Evolutionary conservation across 352 stramenopile species (phyloP), one percentile per base, ranked within the genome.

Genomic region (Pythium scleroteichum): DNA sequence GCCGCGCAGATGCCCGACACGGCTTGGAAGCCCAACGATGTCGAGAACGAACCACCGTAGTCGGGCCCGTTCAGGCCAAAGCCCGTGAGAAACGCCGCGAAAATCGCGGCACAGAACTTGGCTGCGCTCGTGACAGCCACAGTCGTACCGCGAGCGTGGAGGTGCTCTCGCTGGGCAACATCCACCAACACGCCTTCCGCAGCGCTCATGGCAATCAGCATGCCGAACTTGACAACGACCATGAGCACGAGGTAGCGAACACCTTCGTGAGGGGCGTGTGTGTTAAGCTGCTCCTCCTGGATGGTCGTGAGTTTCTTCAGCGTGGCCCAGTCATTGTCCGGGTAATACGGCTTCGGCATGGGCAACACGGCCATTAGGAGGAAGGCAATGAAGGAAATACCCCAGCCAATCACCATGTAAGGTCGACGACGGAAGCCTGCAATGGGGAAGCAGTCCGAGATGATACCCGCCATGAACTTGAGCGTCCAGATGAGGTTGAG

Each of bases 381-480:
- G 22, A 14, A 65, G 14, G 47, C n/a, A 4, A 46, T 16, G 39
- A 38, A 72, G 3, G 72, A n/a, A 4, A 39, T 8, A 17, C 57
- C 13, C 76, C 79, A 88, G 17, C 86, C 88, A 51, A 93, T 72
- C 27, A 85, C 66, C 60, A 95, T 89, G 67, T 93, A 95, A 17
- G 79, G 81, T 44, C 87, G 88, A 19, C 85, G 72, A 38, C 85
- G 86, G 49, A 83, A 82, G 26, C 85, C 87, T 58, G 75, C 82
- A 50, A 95, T 87, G 14, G 84, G 87, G 53, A 89, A 82, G 62
- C 84, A 95, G 54, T 94, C 87, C 13, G 71, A 84, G n/a, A 94
- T 67, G 41, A 92, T 83, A 42, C 87, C 86, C 64, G 88, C 82
- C 39, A 92, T 74, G 10, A 90, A 59, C 59, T 87, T 88, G 59